phyloP scores from a whole-genome alignment of 352 stramenopile genomes.

The Pythium scleroteichum region DNA sequence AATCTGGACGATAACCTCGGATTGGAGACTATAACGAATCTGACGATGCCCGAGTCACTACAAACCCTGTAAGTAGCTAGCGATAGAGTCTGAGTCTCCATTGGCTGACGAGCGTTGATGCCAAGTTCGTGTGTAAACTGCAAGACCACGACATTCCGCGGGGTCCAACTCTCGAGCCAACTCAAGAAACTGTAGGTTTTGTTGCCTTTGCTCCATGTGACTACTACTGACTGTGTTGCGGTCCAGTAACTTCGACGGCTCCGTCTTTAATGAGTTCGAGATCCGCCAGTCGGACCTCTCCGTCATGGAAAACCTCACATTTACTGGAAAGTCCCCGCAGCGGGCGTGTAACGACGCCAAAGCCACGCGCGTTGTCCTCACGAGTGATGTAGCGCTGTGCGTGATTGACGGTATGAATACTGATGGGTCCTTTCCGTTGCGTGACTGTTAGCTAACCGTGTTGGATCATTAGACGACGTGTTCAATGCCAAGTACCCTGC shows the following conservation, averaged over 20 bases:
- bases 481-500: constrained; percentile 9
- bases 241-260: constrained; percentile 8
- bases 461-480: constrained; percentile 1
- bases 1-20: constrained; percentile 7
- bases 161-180: constrained; percentile 19
- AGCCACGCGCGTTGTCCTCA: not conserved
- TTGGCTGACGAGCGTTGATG: not conserved
- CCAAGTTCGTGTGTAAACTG: constrained; percentile 14
- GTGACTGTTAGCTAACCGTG: not conserved
- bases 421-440: not conserved
- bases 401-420: constrained; percentile 12
- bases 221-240: not conserved
- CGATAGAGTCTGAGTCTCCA: not conserved
- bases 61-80: constrained; percentile 10
- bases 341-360: constrained; percentile 5
- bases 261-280: constrained; percentile 6
- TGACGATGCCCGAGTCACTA: constrained; percentile 22
- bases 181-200: constrained; percentile 17
- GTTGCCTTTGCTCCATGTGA: not conserved
- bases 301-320: not conserved
- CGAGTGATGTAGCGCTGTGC: not conserved
- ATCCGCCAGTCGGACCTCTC: constrained; percentile 10
- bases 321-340: not conserved
- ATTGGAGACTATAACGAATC: constrained; percentile 10
- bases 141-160: constrained; percentile 9